Percentiles rank a stretch among this genome's conserved stretches.
phyloP scores from a whole-genome alignment of 305 asterid species.

The Vinca major region DNA sequence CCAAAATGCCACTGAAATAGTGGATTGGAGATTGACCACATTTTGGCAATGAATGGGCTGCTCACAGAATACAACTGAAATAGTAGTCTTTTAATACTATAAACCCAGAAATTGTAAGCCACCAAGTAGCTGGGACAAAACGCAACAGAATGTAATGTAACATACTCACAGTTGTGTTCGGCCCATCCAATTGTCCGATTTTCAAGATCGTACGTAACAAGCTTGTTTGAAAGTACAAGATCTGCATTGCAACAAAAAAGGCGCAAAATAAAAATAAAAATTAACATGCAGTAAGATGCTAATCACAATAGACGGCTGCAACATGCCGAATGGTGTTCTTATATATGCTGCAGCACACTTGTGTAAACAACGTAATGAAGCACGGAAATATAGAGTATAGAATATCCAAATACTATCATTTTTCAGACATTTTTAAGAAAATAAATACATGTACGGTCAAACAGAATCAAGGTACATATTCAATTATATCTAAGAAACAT shows the following conservation, averaged over 20 bases:
- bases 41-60: too few relatives aligned
- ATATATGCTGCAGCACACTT: too few relatives aligned
- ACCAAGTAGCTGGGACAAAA: not conserved
- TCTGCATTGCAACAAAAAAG: slow-evolving; percentile 20
- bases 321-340: not conserved
- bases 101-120: not conserved
- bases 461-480: not conserved
- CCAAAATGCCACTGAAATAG: too few relatives aligned
- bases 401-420: not conserved
- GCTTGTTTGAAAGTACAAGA: slow-evolving; percentile 33
- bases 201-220: slow-evolving; percentile 35
- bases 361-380: too few relatives aligned
- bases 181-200: slow-evolving; percentile 37
- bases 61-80: too few relatives aligned
- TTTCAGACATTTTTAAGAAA: not conserved
- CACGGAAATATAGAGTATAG: too few relatives aligned
- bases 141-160: not conserved
- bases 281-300: not conserved
- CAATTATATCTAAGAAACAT: not conserved
- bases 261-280: slow-evolving; percentile 5
- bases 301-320: too few relatives aligned
- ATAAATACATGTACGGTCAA: not conserved
- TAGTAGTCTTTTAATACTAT: too few relatives aligned
- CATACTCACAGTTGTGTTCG: slow-evolving; percentile 33
- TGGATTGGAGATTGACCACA: too few relatives aligned